Base-by-base conservation (phyloP, 768 basidiomycete species). In the Boletales sp. region DNA sequence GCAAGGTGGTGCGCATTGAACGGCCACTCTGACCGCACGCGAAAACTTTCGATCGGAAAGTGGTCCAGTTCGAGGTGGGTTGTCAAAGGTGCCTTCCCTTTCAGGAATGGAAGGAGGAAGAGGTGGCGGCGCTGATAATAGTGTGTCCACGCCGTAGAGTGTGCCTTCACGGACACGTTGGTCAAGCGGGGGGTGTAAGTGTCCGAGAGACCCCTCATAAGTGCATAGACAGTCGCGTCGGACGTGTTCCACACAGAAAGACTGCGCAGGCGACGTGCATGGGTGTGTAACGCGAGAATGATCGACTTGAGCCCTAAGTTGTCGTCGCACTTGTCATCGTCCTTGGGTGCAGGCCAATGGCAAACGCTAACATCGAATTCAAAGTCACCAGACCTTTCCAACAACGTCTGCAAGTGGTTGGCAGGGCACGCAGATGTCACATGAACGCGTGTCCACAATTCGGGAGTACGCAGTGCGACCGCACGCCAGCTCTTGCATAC, bases 401-500 rank as follows among this genome's bases (percentile, higher is more conserved):
- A 27, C 24, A 43, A 44, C 6, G 13, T 24, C 8, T 43, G 48
- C 34, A 60, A 18, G 30, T 45, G 36, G 14, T 44, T 8, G 6
- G 36, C 17, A 1, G 57, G 50, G 3, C 41, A 57, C 38, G 40
- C 41, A 36, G 52, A 53, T 12, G 61, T 63, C 40, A 61, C 32
- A 34, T 50, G 54, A 27, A 62, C 27, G 21, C 6, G 48, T 10
- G n/a, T 51, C 58, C 52, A 60, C 19, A 54, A n/a, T 29, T 50
- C 48, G 3, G 48, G 48, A 19, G 43, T 36, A 8, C 24, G 18
- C 21, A 56, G 48, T 24, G 34, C 42, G 31, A 52, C 27, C 4
- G 46, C 29, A 1, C 27, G 45, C 52, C 58, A 63, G 37, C 43
- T 51, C 30, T 34, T 47, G 45, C 61, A 57, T 8, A 62, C 61